Percentiles rank a stretch among this genome's conserved stretches.
Conservation (phyloP, 2,329 filamentous ascomycete species). For the Aspergillus sp. region DNA sequence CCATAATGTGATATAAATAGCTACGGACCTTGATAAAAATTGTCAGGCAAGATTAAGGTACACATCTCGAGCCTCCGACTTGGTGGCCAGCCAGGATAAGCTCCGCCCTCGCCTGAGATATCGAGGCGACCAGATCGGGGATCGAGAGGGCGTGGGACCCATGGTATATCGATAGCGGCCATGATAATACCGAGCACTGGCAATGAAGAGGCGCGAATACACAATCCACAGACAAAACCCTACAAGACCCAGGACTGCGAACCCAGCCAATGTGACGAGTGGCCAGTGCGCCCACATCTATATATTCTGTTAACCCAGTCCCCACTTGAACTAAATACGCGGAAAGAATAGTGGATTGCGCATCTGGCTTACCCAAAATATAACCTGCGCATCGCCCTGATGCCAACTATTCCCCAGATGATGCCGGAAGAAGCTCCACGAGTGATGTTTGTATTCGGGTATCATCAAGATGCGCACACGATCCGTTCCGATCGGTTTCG, state of each 20-base stretch:
- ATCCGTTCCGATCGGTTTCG: background rate
- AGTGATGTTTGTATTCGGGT: background rate
- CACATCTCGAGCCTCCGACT: background rate
- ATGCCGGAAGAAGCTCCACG: constrained; percentile 3
- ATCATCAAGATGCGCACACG: background rate
- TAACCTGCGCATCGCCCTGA: background rate
- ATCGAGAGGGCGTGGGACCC: background rate
- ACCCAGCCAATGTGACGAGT: background rate
- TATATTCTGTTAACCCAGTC: background rate
- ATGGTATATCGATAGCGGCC: background rate
- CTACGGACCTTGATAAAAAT: background rate
- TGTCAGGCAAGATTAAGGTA: background rate
- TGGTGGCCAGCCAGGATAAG: background rate
- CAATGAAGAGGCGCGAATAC: background rate
- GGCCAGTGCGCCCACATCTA: background rate
- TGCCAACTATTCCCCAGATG: background rate
- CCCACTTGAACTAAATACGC: no score
- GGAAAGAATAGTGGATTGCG: no score
- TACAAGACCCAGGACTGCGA: background rate
- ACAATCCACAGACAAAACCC: background rate
- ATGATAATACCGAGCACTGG: background rate
- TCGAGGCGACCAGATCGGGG: background rate
- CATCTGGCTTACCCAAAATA: background rate
- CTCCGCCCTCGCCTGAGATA: no score
- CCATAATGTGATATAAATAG: background rate